Percentiles rank a stretch among this genome's conserved stretches.
These are phyloP conservation scores for Neonectria punicea DNA, from an alignment of 2,329 filamentous ascomycete genomes.

Conservation along the genomic window DNA sequence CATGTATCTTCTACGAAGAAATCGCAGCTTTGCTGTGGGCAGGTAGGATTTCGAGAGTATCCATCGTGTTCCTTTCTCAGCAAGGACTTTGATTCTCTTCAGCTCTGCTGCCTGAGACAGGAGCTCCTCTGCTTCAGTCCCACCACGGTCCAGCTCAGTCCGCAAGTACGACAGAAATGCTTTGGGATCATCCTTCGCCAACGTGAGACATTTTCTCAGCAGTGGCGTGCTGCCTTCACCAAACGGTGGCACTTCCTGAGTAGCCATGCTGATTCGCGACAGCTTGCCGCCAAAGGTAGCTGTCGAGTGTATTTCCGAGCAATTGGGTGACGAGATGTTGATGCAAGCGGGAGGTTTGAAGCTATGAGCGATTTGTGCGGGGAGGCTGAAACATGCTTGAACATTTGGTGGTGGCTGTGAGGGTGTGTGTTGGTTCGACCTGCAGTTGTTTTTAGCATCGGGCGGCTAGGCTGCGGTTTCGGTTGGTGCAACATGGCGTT, in stretches of 20 bases:
- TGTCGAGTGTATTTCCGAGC: not conserved
- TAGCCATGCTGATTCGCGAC: not conserved
- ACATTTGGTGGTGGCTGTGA: not conserved
- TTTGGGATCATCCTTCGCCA: not conserved
- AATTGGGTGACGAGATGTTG: not conserved
- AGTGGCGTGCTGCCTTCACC: not conserved
- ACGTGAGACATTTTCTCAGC: not conserved
- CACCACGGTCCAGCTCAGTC: not conserved
- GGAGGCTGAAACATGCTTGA: not conserved
- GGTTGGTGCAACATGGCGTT: not conserved
- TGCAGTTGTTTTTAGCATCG: not conserved
- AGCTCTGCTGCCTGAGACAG: not conserved
- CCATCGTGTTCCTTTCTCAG: not conserved
- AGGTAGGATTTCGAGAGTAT: conserved; percentile 34
- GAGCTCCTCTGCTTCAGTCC: not conserved
- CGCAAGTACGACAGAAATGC: not conserved
- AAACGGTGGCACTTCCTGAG: not conserved
- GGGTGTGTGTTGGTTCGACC: not conserved
- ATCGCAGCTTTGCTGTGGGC: conserved; percentile 37
- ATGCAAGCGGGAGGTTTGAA: not conserved
- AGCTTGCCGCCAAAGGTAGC: not conserved
- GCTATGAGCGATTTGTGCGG: not conserved
- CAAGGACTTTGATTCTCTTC: conserved; percentile 7
- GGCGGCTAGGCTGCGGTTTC: not conserved
- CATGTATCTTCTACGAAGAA: conserved; percentile 39